These are phyloP conservation scores for Botrytis fragariae DNA, from an alignment of 2,329 filamentous ascomycete genomes.

Conservation along the genomic window DNA sequence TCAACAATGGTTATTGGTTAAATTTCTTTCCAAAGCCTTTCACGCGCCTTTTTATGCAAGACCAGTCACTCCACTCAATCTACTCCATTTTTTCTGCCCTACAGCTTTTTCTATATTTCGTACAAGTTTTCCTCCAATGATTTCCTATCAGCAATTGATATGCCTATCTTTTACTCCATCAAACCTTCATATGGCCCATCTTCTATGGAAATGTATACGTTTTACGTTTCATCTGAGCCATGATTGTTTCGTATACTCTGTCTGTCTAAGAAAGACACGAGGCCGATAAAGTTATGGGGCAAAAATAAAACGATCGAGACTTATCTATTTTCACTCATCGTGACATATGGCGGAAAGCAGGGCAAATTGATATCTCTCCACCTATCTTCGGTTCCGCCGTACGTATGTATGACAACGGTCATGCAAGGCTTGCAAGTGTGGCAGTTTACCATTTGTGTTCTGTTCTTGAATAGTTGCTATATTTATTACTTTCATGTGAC, in stretches of 20 bases:
- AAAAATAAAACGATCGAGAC: neutral
- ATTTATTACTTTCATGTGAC: constrained; percentile 2
- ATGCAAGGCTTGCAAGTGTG: constrained; percentile 19
- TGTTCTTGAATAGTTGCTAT: neutral
- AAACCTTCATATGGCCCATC: neutral
- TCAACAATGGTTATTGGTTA: constrained; percentile 9
- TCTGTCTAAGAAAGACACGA: constrained; percentile 8
- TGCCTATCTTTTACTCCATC: neutral
- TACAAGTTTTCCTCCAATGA: neutral
- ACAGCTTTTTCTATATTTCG: neutral
- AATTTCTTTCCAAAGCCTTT: neutral
- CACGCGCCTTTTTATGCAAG: constrained; percentile 17
- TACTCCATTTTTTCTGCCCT: constrained; percentile 5
- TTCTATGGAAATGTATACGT: constrained; percentile 6
- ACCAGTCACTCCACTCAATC: constrained; percentile 17
- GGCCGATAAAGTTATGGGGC: constrained; percentile 8
- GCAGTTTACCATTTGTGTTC: constrained; percentile 18
- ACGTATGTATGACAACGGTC: constrained; percentile 9
- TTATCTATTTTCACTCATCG: neutral
- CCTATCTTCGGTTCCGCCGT: neutral
- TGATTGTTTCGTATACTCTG: constrained; percentile 7
- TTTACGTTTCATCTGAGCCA: neutral
- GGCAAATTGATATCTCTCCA: neutral
- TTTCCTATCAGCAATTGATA: neutral
- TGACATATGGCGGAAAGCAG: constrained; percentile 5